These are phyloP conservation scores for Amphibolis antarctica DNA, from an alignment of 106 monocot genomes.

Conservation along the genomic window DNA sequence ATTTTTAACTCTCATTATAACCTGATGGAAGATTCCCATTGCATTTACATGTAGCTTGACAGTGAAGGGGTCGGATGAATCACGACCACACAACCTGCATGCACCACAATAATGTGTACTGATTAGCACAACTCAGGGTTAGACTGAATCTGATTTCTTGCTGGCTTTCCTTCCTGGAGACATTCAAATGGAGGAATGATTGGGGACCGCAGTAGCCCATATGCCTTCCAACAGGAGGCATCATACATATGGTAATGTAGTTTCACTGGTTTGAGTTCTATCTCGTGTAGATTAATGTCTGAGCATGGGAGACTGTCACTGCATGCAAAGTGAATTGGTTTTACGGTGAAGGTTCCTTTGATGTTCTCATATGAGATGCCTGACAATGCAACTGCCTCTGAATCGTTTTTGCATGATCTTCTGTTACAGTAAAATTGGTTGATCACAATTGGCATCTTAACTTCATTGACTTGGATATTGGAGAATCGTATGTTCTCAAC, in stretches of 20 bases:
- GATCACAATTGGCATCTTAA: constrained; percentile 75
- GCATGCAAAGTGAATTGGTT: constrained; percentile 88
- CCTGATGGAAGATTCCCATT: too few species aligned
- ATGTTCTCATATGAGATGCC: constrained; percentile 66
- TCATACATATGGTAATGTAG: constrained; percentile 58
- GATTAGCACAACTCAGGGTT: constrained; percentile 56
- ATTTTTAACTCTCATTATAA: too few species aligned
- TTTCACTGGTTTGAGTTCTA: constrained; percentile 49
- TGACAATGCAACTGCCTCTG: constrained; percentile 61
- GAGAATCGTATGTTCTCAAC: constrained; percentile 59
- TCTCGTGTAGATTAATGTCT: constrained; percentile 46
- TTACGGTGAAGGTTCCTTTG: constrained; percentile 69
- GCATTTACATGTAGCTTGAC: constrained; percentile 6
- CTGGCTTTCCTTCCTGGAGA: constrained; percentile 67
- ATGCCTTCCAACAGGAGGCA: constrained; percentile 77
- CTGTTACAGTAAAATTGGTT: constrained; percentile 89
- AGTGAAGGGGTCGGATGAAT: constrained; percentile 34
- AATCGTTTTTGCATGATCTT: constrained; percentile 64
- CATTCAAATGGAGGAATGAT: constrained; percentile 56
- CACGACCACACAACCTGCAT: constrained; percentile 24
- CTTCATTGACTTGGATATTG: constrained; percentile 72
- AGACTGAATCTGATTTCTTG: constrained; percentile 42
- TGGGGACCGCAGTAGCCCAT: constrained; percentile 49
- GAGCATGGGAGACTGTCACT: constrained; percentile 69
- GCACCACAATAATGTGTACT: constrained; percentile 4